phyloP scores from a whole-genome alignment of 768 basidiomycete species.

The Hericium rajendrae region DNA sequence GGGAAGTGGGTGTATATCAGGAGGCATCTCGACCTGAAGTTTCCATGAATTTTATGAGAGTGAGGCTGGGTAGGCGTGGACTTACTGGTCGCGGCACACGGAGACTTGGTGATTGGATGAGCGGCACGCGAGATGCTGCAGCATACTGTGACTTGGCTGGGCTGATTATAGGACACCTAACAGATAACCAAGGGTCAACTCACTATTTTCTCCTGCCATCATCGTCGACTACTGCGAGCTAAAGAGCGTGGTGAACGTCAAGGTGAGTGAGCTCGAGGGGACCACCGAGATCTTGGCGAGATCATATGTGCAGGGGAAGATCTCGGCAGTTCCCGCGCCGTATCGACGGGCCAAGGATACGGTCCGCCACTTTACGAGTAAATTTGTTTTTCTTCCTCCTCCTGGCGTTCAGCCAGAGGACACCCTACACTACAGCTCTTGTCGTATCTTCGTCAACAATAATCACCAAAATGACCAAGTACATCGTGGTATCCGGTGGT shows the following conservation, averaged over 20 bases:
- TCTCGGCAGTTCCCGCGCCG: background rate
- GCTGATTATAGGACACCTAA: background rate
- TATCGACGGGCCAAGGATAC: background rate
- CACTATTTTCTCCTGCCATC: too few relatives aligned
- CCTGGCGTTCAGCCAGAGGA: background rate
- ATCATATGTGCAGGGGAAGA: background rate
- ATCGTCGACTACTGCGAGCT: too few relatives aligned
- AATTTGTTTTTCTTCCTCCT: background rate
- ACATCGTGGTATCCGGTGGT: slow-evolving; percentile 92
- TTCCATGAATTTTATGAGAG: background rate
- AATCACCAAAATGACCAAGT: slow-evolving; percentile 67
- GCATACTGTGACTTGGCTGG: slow-evolving; percentile 59
- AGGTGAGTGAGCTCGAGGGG: background rate
- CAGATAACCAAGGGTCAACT: background rate
- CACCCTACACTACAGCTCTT: background rate
- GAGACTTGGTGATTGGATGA: slow-evolving; percentile 89
- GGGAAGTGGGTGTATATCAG: slow-evolving; percentile 90
- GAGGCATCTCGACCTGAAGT: slow-evolving; percentile 70
- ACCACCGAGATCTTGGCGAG: too few relatives aligned
- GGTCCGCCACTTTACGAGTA: background rate
- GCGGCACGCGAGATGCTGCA: slow-evolving; percentile 62
- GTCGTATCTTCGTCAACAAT: background rate
- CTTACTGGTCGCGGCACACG: slow-evolving; percentile 74
- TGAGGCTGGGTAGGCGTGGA: background rate
- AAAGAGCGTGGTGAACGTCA: too few relatives aligned